Evolutionary conservation across 192 early-diverging fungal genomes (phyloP), one percentile per base, ranked within the genome.

Genomic region (Chytriomyces confervae): DNA sequence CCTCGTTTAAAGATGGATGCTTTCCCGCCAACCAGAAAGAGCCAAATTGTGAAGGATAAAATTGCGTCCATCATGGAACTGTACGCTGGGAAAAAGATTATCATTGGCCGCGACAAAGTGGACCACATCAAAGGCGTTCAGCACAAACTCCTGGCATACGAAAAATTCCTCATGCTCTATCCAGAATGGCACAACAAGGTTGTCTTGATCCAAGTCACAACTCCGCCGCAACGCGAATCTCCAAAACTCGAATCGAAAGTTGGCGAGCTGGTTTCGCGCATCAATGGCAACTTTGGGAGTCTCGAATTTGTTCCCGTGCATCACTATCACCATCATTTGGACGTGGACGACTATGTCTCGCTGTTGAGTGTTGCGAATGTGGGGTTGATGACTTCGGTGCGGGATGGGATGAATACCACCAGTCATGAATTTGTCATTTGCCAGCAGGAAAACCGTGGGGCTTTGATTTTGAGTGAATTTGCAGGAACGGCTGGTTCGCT

Each of bases 351-450:
- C 80, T 99, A 97, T 84, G 97, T 92, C 81, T 95, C 95, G 0
- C 83, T 99, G 49, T 86, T 99, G 11, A 91, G 89, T 71, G 90
- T 96, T 13, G 98, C 98, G n/a, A 96, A 99, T 79, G 86, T 96
- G 24, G 95, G 91, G 0, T 81, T 99, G 62, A 97, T 97, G 76
- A 98, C 97, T 0, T 88, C 91, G 45, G 89, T 97, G 18, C 91
- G 96, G 43, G 98, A 99, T 78, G 98, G 97, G 20, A 98, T 99
- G 98, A 98, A 98, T 80, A 97, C 97, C 0, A 94, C 94, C 13
- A 93, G 92, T 61, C 93, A 97, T 71, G 96, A 98, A 82, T 98
- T 92, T 81, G 91, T 96, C 9, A 92, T 98, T 43, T 95, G 94
- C 82, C 96, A 98, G 83, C 84, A 92, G 20, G 60, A 69, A 9